phyloP scores from a whole-genome alignment of 1,139 yeast genomes.

The Debaryomycetaceae sp. region DNA sequence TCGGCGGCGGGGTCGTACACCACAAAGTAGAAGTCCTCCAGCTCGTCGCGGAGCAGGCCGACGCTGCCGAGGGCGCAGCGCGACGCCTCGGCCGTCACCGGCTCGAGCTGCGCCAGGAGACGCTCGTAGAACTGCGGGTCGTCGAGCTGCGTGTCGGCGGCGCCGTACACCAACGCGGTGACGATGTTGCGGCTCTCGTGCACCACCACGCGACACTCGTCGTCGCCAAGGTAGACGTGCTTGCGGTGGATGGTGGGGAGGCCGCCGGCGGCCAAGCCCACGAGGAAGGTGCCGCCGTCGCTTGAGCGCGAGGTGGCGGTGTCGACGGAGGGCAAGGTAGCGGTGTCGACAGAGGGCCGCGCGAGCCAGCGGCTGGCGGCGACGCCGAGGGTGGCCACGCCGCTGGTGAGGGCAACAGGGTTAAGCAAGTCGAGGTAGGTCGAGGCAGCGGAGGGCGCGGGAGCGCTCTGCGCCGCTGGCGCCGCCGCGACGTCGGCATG shows the following conservation, averaged over 20 bases:
- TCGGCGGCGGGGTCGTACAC: conserved; percentile 25
- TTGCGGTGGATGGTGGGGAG: conserved; percentile 19
- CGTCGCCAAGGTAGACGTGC: conserved; percentile 21
- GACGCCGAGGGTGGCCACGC: too few species aligned
- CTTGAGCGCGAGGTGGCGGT: conserved; percentile 1
- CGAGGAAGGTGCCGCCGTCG: conserved; percentile 6
- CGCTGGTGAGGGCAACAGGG: conserved; percentile 34
- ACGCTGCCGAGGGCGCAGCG: too few species aligned
- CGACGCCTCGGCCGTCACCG: conserved; percentile 18
- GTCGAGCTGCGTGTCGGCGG: conserved; percentile 21
- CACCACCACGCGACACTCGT: conserved; percentile 31
- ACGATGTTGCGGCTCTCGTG: conserved; percentile 21
- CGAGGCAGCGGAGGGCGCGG: not conserved
- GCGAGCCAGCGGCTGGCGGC: too few species aligned
- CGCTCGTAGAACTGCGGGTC: conserved; percentile 19
- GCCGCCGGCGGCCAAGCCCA: conserved; percentile 7
- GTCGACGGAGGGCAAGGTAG: not conserved
- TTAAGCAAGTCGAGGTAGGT: conserved; percentile 22
- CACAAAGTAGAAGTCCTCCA: conserved; percentile 33
- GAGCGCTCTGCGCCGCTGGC: not conserved
- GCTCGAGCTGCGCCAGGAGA: conserved; percentile 17
- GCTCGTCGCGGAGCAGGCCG: conserved; percentile 22
- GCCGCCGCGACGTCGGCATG: not conserved
- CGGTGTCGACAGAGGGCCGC: not conserved
- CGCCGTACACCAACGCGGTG: conserved; percentile 28